phyloP scores from a whole-genome alignment of 176 grass and related monocot genomes.

The Puccinellia tenuiflora region DNA sequence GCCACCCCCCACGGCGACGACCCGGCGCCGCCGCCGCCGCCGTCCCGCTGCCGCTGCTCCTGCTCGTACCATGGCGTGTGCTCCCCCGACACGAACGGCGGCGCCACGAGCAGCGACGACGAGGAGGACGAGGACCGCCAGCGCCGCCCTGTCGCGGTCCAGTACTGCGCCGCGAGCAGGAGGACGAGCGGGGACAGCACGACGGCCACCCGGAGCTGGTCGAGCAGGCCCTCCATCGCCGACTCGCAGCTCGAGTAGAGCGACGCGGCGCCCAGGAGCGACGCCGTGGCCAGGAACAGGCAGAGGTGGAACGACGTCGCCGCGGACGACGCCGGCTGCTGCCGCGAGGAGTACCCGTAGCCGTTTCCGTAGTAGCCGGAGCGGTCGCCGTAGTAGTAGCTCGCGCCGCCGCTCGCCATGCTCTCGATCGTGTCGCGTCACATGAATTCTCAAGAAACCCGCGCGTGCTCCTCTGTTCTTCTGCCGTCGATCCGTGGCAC shows the following conservation, averaged over 20 bases:
- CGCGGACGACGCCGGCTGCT: not conserved
- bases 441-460: not conserved
- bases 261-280: conserved; percentile 48
- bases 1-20: conserved; percentile 82
- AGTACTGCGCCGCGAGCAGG: conserved; percentile 70
- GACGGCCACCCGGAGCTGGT: conserved; percentile 49
- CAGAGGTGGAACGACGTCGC: conserved; percentile 51
- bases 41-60: conserved; percentile 8
- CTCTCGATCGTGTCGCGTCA: not conserved
- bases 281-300: conserved; percentile 67
- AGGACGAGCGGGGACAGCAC: conserved; percentile 77
- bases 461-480: not conserved
- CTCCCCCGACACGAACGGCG: conserved; percentile 12
- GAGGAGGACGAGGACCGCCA: not conserved
- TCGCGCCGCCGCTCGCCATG: conserved; percentile 47
- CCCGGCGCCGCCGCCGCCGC: conserved; percentile 20
- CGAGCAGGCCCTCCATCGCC: conserved; percentile 47
- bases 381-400: conserved; percentile 40
- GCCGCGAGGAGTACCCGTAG: conserved; percentile 14
- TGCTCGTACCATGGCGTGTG: conserved; percentile 5
- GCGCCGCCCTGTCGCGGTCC: conserved; percentile 33
- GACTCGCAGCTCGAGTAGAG: conserved; percentile 74
- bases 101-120: conserved; percentile 28
- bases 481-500: not conserved
- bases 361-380: not conserved